phyloP scores from a whole-genome alignment of 2,329 filamentous ascomycete genomes.

The Xylariales sp. region DNA sequence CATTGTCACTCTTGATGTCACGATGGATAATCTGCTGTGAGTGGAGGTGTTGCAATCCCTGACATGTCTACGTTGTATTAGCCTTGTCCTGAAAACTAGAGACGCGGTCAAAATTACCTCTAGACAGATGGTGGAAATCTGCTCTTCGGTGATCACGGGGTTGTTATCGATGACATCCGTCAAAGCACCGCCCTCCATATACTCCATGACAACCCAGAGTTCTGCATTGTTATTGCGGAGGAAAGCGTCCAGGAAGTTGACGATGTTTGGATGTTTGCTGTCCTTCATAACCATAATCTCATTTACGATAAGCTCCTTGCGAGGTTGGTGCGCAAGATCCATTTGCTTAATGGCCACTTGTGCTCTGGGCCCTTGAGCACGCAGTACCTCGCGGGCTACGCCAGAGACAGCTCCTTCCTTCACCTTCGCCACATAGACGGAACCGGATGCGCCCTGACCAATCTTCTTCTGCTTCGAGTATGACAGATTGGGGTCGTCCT shows the following conservation, averaged over 20 bases:
- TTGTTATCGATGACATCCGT: constrained; percentile 99
- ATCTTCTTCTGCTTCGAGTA: constrained; percentile 99
- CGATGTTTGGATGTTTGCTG: constrained; percentile 95
- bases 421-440: constrained; percentile 95
- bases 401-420: constrained; percentile 82
- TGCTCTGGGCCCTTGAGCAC: constrained; percentile 72
- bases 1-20: constrained; percentile 99
- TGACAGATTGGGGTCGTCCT: constrained; percentile 88
- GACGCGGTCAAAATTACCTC: constrained; percentile 63
- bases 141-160: constrained; percentile 85
- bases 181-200: constrained; percentile 96
- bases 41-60: constrained; percentile 89
- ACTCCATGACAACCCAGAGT: constrained; percentile 99
- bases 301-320: constrained; percentile 98
- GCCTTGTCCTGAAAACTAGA: constrained; percentile 7
- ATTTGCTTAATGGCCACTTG: constrained; percentile 99
- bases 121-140: constrained; percentile 94
- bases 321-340: constrained; percentile 94
- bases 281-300: constrained; percentile 99
- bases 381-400: constrained; percentile 72
- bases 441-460: constrained; percentile 94
- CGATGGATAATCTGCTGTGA: constrained; percentile 96
- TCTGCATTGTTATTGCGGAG: constrained; percentile 90
- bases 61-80: constrained; percentile 69
- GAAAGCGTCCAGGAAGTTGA: constrained; percentile 97